Evolutionary conservation across 495 filamentous ascomycete species (phyloP).

Genomic region (Aspergillus baeticus): DNA sequence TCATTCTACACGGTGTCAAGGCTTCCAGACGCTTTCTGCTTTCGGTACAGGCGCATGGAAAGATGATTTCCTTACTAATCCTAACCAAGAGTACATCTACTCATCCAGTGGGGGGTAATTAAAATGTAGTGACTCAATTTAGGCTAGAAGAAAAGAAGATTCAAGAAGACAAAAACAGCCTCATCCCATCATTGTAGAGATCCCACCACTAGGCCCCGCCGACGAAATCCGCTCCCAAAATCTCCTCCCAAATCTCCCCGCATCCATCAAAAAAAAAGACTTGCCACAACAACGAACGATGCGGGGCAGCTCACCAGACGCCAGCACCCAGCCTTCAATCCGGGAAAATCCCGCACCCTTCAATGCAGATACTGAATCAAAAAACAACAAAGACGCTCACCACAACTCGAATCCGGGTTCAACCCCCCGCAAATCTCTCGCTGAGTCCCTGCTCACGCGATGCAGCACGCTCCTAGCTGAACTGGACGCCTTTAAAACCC

Average conservation of each 20-base stretch:
- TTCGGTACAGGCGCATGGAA: too few species aligned
- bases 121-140: too few species aligned
- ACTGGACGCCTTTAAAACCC: slow-evolving; percentile 44
- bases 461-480: slow-evolving; percentile 45
- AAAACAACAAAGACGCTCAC: neutral
- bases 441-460: slow-evolving; percentile 35
- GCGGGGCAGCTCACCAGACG: neutral
- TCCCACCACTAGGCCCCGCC: neutral
- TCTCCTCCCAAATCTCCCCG: neutral
- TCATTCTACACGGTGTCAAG: neutral
- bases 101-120: too few species aligned
- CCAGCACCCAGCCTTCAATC: neutral
- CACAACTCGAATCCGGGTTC: neutral
- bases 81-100: neutral
- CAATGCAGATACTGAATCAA: neutral
- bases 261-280: neutral
- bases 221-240: neutral
- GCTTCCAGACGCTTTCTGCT: neutral
- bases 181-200: too few species aligned
- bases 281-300: neutral
- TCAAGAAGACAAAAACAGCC: too few species aligned
- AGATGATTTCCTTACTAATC: too few species aligned
- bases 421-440: slow-evolving; percentile 13
- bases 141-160: too few species aligned
- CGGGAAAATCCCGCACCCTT: neutral